Evolutionary conservation across 1,284 basidiomycete genomes (phyloP).

Genomic region (Moesziomyces sp.): DNA sequence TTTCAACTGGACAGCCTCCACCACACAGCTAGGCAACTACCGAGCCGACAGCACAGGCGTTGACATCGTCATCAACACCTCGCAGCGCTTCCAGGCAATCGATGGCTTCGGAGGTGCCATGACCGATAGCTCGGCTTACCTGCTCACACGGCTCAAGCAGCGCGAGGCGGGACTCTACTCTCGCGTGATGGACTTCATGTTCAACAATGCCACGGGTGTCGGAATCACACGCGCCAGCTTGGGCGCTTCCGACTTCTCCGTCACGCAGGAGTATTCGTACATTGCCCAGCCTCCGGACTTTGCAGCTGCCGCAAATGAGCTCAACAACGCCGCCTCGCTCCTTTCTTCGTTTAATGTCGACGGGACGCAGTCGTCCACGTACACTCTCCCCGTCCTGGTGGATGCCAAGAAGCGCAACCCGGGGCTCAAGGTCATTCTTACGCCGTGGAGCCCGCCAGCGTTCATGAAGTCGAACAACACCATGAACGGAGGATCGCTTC

Average conservation of each 20-base stretch:
- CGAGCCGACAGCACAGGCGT: conserved; percentile 34
- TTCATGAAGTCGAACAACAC: conserved; percentile 56
- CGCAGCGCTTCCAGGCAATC: conserved; percentile 29
- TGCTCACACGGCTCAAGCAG: conserved; percentile 39
- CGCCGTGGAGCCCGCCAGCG: conserved; percentile 52
- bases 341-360: conserved; percentile 33
- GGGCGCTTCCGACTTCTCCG: conserved; percentile 51
- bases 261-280: conserved; percentile 31
- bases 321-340: conserved; percentile 21
- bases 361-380: conserved; percentile 21
- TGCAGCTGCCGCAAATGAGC: conserved; percentile 9
- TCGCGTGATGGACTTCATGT: conserved; percentile 47
- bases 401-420: conserved; percentile 48
- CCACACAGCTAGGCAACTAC: conserved; percentile 23
- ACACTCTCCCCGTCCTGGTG: conserved; percentile 47
- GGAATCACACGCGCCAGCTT: conserved; percentile 41
- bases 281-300: conserved; percentile 18
- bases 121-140: conserved; percentile 49
- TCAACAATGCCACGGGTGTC: conserved; percentile 50
- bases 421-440: conserved; percentile 46
- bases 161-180: conserved; percentile 34
- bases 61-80: conserved; percentile 48
- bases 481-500: conserved; percentile 45
- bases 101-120: conserved; percentile 54
- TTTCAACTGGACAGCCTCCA: conserved; percentile 40